These are phyloP conservation scores for Phytophthora macrochlamydospora DNA, from an alignment of 352 stramenopile species.

Conservation along the genomic window DNA sequence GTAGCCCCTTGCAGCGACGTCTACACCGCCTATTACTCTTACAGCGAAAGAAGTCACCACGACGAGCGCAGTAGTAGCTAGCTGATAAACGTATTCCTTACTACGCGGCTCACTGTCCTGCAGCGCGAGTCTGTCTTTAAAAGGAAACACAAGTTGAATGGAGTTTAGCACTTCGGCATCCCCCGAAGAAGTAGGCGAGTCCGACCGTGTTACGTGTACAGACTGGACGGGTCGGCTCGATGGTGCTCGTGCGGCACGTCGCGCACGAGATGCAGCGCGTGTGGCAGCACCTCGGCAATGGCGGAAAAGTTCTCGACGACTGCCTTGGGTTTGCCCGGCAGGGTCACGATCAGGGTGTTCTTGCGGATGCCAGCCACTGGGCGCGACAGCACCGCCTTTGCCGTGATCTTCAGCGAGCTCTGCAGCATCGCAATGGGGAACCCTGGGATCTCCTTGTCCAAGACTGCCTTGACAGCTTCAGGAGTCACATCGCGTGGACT, in stretches of 20 bases:
- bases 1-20: neutral
- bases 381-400: constrained; percentile 87
- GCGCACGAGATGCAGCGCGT: constrained; percentile 76
- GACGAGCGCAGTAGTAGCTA: too few species aligned
- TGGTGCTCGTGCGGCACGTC: constrained; percentile 82
- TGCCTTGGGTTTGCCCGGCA: constrained; percentile 90
- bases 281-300: constrained; percentile 68
- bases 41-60: too few species aligned
- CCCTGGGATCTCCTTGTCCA: constrained; percentile 86
- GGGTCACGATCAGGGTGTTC: constrained; percentile 86
- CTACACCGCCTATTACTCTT: neutral
- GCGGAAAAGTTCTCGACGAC: constrained; percentile 80
- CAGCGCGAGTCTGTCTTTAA: too few species aligned
- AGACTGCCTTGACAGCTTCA: constrained; percentile 83
- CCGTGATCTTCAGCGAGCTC: constrained; percentile 85
- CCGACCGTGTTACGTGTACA: constrained; percentile 47
- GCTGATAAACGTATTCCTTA: too few species aligned
- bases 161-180: too few species aligned
- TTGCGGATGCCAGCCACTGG: constrained; percentile 86
- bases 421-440: constrained; percentile 89
- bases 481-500: constrained; percentile 87
- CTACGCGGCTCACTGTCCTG: too few species aligned
- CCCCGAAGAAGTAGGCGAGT: too few species aligned
- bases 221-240: constrained; percentile 48
- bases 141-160: too few species aligned